phyloP scores from a whole-genome alignment of 169 alveolate species.

The Theileria annulata region DNA sequence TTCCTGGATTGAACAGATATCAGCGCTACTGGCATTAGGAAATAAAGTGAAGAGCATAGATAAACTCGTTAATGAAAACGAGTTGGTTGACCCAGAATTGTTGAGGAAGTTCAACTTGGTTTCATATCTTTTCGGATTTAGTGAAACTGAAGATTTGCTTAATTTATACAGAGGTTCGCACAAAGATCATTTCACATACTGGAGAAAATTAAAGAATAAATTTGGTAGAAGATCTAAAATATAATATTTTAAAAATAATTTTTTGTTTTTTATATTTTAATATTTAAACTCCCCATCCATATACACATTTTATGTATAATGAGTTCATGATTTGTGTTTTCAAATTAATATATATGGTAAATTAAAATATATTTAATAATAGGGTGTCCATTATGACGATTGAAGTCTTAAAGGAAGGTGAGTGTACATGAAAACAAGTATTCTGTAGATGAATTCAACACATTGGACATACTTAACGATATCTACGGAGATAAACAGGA shows the following conservation, averaged over 20 bases:
- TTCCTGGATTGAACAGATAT: not conserved
- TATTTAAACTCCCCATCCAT: not conserved
- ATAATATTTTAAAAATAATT: constrained; percentile 2
- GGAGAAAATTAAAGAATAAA: not conserved
- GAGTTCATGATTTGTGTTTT: too few relatives aligned
- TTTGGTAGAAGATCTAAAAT: not conserved
- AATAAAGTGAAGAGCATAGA: not conserved
- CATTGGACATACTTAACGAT: constrained; percentile 29
- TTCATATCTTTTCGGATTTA: not conserved
- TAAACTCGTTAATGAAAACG: not conserved
- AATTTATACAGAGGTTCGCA: constrained; percentile 11
- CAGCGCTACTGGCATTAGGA: not conserved
- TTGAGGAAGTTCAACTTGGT: not conserved
- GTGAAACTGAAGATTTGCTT: constrained; percentile 1
- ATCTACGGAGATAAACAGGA: constrained; percentile 23
- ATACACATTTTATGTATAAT: not conserved
- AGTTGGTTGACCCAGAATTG: not conserved
- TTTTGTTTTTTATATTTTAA: not conserved
- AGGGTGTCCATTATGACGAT: not conserved
- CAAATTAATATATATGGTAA: not conserved
- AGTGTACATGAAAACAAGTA: not conserved
- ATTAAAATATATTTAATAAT: not conserved
- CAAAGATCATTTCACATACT: not conserved
- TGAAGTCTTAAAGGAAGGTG: not conserved
- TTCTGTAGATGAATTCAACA: constrained; percentile 8